Evolutionary conservation across 106 monocot species (phyloP).

Genomic region (Xerophyta viscosa): DNA sequence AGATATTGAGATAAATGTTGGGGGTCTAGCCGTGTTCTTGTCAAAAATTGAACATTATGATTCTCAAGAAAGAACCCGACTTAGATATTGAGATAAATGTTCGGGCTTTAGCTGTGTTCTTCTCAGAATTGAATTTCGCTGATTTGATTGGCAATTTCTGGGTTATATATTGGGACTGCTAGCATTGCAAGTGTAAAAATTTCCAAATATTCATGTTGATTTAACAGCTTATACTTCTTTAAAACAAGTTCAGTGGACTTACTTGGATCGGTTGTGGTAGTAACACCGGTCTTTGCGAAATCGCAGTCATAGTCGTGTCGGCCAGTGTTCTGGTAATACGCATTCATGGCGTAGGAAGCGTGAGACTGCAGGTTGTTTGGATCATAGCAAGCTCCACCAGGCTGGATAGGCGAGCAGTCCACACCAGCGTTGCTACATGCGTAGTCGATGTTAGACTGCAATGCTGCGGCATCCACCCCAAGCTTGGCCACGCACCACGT

Average conservation of each 20-base stretch:
- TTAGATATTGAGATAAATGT: too few relatives aligned
- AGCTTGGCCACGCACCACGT: constrained; percentile 71
- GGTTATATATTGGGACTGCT: too few relatives aligned
- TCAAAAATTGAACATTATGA: too few relatives aligned
- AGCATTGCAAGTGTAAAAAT: too few relatives aligned
- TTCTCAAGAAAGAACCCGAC: too few relatives aligned
- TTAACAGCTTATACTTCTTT: not conserved
- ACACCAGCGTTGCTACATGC: too few relatives aligned
- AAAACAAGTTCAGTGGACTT: not conserved
- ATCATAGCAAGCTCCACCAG: constrained; percentile 50
- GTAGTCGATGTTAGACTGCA: constrained; percentile 70
- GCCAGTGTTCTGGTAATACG: constrained; percentile 53
- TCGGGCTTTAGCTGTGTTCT: too few relatives aligned
- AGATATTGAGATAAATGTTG: too few relatives aligned
- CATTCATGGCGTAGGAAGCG: constrained; percentile 76
- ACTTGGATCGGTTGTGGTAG: constrained; percentile 65
- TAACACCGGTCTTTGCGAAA: constrained; percentile 35
- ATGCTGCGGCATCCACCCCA: constrained; percentile 11
- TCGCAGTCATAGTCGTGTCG: constrained; percentile 62
- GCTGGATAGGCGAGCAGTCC: constrained; percentile 53
- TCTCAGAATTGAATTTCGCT: too few relatives aligned
- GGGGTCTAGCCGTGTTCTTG: too few relatives aligned
- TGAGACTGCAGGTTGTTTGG: constrained; percentile 48
- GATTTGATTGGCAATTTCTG: too few relatives aligned
- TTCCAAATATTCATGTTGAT: too few relatives aligned